Evolutionary conservation across 441 rosid species (phyloP).

Genomic region (Brassica hybrid): DNA sequence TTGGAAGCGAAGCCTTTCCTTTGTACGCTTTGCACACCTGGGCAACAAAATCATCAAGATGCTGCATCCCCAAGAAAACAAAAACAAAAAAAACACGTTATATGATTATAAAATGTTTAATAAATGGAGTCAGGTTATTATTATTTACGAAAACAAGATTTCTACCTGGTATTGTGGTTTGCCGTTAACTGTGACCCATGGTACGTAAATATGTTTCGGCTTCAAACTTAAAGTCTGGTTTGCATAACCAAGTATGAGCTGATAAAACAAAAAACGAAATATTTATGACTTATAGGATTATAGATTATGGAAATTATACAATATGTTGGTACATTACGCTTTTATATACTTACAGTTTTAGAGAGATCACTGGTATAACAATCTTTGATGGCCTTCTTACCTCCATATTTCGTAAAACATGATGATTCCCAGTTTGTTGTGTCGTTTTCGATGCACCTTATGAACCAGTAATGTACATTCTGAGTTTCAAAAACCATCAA

Average conservation of each 20-base stretch:
- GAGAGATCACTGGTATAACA: slow-evolving; percentile 1
- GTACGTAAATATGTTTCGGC: not conserved
- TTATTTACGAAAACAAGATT: not conserved
- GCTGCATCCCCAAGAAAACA: not conserved
- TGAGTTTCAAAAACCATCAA: not conserved
- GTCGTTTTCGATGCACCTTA: not conserved
- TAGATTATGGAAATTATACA: not conserved
- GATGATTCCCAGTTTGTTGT: not conserved
- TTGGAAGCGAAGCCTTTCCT: not conserved
- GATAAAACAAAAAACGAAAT: not conserved
- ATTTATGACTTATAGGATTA: not conserved
- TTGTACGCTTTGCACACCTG: not conserved
- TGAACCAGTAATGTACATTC: not conserved
- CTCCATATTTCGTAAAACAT: not conserved
- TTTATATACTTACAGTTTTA: not conserved
- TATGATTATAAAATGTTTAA: not conserved
- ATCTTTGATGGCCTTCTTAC: not conserved
- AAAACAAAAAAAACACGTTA: not conserved
- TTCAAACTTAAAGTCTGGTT: not conserved
- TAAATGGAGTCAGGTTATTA: not conserved
- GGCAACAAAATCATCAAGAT: not conserved
- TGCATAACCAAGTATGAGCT: not conserved
- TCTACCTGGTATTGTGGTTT: not conserved
- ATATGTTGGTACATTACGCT: not conserved
- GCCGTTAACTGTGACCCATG: not conserved